Conservation (phyloP, 768 basidiomycete species). For the Mycena olivaceomarginata region DNA sequence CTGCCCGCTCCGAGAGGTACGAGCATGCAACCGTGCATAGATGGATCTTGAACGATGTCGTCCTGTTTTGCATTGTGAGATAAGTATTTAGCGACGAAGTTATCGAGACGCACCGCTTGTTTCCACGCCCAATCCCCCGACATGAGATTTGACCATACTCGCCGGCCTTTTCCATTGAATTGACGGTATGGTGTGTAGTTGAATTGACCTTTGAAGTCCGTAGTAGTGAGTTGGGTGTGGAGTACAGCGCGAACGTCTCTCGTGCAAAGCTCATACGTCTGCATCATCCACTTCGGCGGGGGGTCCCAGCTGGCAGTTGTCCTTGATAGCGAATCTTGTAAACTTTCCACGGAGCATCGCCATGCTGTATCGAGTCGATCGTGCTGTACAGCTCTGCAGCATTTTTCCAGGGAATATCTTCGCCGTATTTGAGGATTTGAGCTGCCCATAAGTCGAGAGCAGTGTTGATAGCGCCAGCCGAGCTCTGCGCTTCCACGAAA, state of each 20-base stretch:
- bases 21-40: constrained; percentile 40
- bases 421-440: background rate
- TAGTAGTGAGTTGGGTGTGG: constrained; percentile 4
- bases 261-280: constrained; percentile 15
- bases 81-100: no score
- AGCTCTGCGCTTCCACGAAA: constrained; percentile 17
- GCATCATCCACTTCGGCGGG: constrained; percentile 7
- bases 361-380: constrained; percentile 15
- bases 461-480: background rate
- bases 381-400: background rate
- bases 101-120: constrained; percentile 42
- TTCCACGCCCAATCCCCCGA: constrained; percentile 51
- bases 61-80: background rate
- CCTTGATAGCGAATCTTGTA: background rate
- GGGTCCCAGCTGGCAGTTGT: background rate
- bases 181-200: constrained; percentile 49
- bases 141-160: constrained; percentile 50
- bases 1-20: constrained; percentile 49
- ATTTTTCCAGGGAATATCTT: background rate
- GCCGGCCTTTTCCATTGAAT: constrained; percentile 43
- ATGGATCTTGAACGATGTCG: background rate
- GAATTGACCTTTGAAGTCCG: constrained; percentile 31
- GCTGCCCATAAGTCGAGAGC: background rate
- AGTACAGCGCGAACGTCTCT: background rate
- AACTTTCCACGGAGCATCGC: constrained; percentile 18